Conservation (phyloP, 2,329 filamentous ascomycete genomes). For the Ambrosiella xylebori region DNA sequence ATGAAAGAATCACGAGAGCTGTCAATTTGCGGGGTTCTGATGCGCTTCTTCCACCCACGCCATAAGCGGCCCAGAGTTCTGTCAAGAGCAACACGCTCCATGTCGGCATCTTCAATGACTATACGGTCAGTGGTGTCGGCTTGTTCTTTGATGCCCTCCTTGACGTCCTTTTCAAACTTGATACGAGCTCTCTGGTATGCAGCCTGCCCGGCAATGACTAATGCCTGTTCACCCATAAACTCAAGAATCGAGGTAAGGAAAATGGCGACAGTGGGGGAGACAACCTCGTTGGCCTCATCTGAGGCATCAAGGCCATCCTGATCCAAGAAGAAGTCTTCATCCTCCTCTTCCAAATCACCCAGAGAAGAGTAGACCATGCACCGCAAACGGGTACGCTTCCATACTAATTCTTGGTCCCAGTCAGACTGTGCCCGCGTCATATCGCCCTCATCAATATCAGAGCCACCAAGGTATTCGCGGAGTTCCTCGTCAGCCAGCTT, state of each 20-base stretch:
- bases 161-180: slow-evolving; percentile 42
- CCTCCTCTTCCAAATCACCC: slow-evolving; percentile 93
- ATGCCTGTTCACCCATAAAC: slow-evolving; percentile 77
- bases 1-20: slow-evolving; percentile 27
- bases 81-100: slow-evolving; percentile 84
- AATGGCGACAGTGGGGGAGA: slow-evolving; percentile 84
- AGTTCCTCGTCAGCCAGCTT: slow-evolving; percentile 73
- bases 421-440: slow-evolving; percentile 22
- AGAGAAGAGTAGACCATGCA: slow-evolving; percentile 98
- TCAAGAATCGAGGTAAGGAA: slow-evolving; percentile 92
- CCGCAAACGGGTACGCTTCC: slow-evolving; percentile 80
- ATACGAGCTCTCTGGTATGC: slow-evolving; percentile 51
- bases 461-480: slow-evolving; percentile 68
- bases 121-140: slow-evolving; percentile 44
- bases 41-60: slow-evolving; percentile 86
- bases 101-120: slow-evolving; percentile 76
- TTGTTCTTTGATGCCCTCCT: slow-evolving; percentile 29
- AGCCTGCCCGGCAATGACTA: slow-evolving; percentile 74
- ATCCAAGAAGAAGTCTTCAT: slow-evolving; percentile 77
- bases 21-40: slow-evolving; percentile 39
- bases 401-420: slow-evolving; percentile 84
- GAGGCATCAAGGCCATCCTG: slow-evolving; percentile 53
- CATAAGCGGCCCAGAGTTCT: slow-evolving; percentile 76
- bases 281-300: slow-evolving; percentile 45
- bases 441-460: slow-evolving; percentile 27